Evolutionary conservation across 192 early-diverging fungal species (phyloP).

Genomic region (Phycomyces blakesleeanus): DNA sequence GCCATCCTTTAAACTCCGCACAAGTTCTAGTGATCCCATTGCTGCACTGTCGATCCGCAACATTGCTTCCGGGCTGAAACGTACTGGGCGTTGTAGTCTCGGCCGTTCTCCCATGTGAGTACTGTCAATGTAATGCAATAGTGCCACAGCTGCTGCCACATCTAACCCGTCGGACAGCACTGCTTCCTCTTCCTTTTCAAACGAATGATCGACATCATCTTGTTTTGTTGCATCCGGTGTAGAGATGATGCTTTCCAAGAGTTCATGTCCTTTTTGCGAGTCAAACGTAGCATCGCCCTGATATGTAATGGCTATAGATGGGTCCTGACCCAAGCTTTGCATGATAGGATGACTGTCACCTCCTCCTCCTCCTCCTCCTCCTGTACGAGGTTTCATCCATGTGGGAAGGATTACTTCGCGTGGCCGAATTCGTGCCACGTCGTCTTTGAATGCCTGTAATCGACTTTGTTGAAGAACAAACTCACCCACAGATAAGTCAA

Average conservation of each 20-base stretch:
- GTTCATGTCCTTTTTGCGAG: neutral
- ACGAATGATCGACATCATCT: neutral
- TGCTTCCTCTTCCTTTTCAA: neutral
- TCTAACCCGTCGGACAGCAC: neutral
- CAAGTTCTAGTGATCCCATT: slow-evolving; percentile 73
- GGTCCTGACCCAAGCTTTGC: neutral
- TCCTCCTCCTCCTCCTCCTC: slow-evolving; percentile 22
- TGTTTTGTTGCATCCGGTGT: neutral
- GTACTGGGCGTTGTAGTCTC: slow-evolving; percentile 59
- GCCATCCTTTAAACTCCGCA: slow-evolving; percentile 51
- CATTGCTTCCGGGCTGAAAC: slow-evolving; percentile 48
- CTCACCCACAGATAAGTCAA: slow-evolving; percentile 89
- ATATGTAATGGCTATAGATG: slow-evolving; percentile 24
- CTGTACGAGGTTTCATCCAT: slow-evolving; percentile 10
- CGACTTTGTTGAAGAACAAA: slow-evolving; percentile 65
- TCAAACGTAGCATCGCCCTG: slow-evolving; percentile 3
- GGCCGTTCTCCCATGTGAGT: slow-evolving; percentile 66
- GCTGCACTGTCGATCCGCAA: slow-evolving; percentile 82
- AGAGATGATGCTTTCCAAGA: neutral
- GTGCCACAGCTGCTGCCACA: slow-evolving; percentile 36
- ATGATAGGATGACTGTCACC: slow-evolving; percentile 10
- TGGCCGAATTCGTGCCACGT: slow-evolving; percentile 81
- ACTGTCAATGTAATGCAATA: slow-evolving; percentile 69
- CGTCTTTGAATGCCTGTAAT: slow-evolving; percentile 47
- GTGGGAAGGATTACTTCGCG: slow-evolving; percentile 70